A percentile compares a stretch with the other conserved stretches of the same genome.
Conservation (phyloP, 768 basidiomycete species). For the Leccinum longicurvipes region DNA sequence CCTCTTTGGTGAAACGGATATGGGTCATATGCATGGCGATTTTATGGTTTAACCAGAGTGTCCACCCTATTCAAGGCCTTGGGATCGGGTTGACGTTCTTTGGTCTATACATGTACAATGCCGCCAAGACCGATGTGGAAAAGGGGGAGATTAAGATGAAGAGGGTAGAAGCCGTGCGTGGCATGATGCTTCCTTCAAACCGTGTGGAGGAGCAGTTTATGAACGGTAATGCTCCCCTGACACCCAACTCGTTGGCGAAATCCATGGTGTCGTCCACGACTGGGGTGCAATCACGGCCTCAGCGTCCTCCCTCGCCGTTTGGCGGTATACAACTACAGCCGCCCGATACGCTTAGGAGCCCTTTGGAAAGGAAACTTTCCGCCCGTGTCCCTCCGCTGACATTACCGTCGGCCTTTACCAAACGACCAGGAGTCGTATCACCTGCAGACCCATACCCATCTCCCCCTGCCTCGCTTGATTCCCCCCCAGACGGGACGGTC, state of each 20-base stretch:
- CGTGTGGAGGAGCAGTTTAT: conserved; percentile 55
- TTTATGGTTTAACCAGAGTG: conserved; percentile 88
- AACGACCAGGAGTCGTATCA: conserved; percentile 23
- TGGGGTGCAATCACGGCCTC: conserved; percentile 23
- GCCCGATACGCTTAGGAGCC: not conserved
- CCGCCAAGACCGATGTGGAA: conserved; percentile 88
- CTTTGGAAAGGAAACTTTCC: conserved; percentile 19
- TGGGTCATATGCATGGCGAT: conserved; percentile 98
- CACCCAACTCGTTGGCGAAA: conserved; percentile 6
- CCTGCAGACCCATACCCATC: conserved; percentile 48
- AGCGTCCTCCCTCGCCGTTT: conserved; percentile 3
- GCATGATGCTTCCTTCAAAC: conserved; percentile 66
- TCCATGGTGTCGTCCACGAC: conserved; percentile 20
- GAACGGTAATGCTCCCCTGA: conserved; percentile 36
- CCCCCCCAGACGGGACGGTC: conserved; percentile 16
- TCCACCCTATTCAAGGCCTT: conserved; percentile 79
- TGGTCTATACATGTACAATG: conserved; percentile 95
- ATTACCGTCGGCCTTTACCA: conserved; percentile 18
- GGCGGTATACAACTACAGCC: conserved; percentile 1
- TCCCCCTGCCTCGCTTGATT: conserved; percentile 38
- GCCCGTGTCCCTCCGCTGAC: conserved; percentile 17
- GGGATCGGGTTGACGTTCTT: conserved; percentile 90
- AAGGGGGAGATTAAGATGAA: conserved; percentile 87
- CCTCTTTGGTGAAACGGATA: conserved; percentile 95
- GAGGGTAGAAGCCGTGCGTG: conserved; percentile 67